phyloP scores from a whole-genome alignment of 208 protist genomes.

The Leishmania lainsoni region DNA sequence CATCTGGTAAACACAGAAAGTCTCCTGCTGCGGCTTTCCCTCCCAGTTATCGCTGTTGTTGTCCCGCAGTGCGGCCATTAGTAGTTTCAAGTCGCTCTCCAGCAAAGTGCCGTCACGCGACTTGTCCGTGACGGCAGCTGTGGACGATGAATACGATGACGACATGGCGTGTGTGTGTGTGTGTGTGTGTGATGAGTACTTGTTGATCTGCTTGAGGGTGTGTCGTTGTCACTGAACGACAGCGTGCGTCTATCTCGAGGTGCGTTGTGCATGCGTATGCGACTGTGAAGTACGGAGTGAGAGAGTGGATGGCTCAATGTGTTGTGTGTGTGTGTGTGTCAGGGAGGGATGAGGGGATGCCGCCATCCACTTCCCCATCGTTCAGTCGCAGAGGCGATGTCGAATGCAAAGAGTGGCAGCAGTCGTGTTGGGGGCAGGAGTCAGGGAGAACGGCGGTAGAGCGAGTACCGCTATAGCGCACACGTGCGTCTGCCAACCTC shows the following conservation, averaged over 20 bases:
- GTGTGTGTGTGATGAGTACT: neutral
- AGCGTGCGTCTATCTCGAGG: neutral
- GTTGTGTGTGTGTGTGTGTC: neutral
- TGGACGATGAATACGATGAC: neutral
- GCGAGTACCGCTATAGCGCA: neutral
- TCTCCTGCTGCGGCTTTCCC: slow-evolving; percentile 43
- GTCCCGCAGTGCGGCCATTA: slow-evolving; percentile 29
- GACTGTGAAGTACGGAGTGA: neutral
- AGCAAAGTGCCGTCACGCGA: neutral
- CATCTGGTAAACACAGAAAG: slow-evolving; percentile 17
- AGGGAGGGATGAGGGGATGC: neutral
- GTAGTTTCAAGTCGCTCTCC: slow-evolving; percentile 17
- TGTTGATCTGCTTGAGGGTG: neutral
- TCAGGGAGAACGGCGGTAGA: neutral
- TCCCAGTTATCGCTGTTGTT: slow-evolving; percentile 47
- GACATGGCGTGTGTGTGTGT: neutral
- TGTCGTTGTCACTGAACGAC: neutral
- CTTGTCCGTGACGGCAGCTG: neutral
- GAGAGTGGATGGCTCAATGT: neutral
- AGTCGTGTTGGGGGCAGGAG: neutral
- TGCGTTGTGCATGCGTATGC: neutral
- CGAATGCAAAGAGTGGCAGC: neutral
- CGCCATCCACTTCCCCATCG: neutral
- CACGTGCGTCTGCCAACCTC: neutral
- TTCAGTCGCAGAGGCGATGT: too few relatives aligned